Base-by-base conservation (phyloP, 768 basidiomycete genomes). In the Agaricus sinodeliciosus region DNA sequence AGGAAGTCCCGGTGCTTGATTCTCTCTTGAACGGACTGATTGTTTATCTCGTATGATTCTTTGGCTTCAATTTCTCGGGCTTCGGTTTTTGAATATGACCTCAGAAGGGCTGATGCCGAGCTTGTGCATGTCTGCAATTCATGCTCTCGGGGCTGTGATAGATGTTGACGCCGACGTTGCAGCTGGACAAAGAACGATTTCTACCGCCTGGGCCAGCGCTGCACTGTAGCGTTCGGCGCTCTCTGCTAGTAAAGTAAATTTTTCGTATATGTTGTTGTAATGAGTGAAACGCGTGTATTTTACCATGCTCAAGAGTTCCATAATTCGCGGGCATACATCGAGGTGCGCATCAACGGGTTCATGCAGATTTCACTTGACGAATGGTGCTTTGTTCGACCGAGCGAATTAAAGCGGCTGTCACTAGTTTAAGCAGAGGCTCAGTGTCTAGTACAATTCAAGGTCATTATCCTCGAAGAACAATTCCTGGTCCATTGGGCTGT, bases 351-450 rank as follows among this genome's bases (percentile, higher is more conserved):
- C 9, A 18, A 9, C 45, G n/a, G n/a, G n/a, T n/a, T 34, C 3
- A 9, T 25, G 12, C 7, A 43, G 5, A 6, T 12, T 43, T 18
- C 28, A 41, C 22, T 12, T 43, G 9, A 37, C 28, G 28, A 36
- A 27, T 9, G 31, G 46, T 44, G 39, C 1, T 83, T 98, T 9
- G 95, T 94, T 55, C 81, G 82, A 56, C 80, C 94, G 25, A 92
- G 90, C 62, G 87, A 94, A 62, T 66, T 78, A 0, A 93, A 97
- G 65, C 77, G 87, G 22, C 94, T 92, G 0, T 79, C 81, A 40
- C 94, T 93, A n/a, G 85, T 93, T 57, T 90, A 94, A 65, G 90
- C 86, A 39, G 89, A 93, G 63, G 90, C 95, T 11, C 75, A 97
- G 31, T 80, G 85, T 25, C 77, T 87, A 1, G 88, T 94, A 11